Conservation (phyloP, 805 yeast species). For the Priceomyces fermenticarens region DNA sequence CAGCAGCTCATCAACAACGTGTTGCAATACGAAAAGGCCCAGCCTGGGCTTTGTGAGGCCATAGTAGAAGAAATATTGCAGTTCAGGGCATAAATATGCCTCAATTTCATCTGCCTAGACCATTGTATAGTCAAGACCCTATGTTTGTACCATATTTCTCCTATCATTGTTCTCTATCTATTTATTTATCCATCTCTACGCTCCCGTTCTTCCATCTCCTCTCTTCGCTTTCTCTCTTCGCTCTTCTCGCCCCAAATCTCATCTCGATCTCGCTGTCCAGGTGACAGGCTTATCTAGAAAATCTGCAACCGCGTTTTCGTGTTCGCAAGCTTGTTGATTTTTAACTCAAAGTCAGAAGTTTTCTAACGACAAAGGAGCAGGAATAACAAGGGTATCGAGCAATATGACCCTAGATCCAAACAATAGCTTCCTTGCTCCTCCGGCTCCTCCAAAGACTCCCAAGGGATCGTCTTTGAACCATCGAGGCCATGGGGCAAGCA, state of each 20-base stretch:
- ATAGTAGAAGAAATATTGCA: constrained; percentile 56
- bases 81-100: no score
- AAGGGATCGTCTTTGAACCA: constrained; percentile 6
- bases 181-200: no score
- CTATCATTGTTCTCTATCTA: no score
- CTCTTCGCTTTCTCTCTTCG: background rate
- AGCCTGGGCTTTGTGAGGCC: constrained; percentile 67
- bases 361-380: background rate
- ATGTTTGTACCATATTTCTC: background rate
- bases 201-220: background rate
- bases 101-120: no score
- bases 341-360: background rate
- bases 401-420: constrained; percentile 2
- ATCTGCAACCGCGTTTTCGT: constrained; percentile 8
- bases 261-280: background rate
- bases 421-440: constrained; percentile 3
- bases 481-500: constrained; percentile 6
- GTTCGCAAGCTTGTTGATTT: constrained; percentile 5
- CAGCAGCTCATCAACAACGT: constrained; percentile 39
- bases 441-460: constrained; percentile 17
- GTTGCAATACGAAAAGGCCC: constrained; percentile 43
- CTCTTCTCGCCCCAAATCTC: background rate
- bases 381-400: background rate
- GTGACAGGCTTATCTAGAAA: no score
- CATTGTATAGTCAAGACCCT: no score